Evolutionary conservation across 2,329 filamentous ascomycete species (phyloP), one percentile per base, ranked within the genome.

Genomic region (Diaporthe sp.): DNA sequence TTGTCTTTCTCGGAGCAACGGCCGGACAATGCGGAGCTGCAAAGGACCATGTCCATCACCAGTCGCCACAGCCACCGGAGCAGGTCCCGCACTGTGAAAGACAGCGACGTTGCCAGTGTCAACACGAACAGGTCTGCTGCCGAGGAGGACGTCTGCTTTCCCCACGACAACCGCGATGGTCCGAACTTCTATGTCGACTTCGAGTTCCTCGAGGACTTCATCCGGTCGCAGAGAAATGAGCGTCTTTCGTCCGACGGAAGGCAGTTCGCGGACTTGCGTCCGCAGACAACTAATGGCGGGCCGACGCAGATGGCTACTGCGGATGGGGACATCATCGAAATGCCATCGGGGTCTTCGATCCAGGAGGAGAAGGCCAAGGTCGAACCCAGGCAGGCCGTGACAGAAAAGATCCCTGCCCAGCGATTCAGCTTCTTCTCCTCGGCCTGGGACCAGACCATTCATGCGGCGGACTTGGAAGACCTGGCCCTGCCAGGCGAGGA

Each of bases 401-500:
- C 72, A 80, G 80, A 73, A 5, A 75, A 75, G n/a, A 79, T 78
- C 22, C 82, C 80, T n/a, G 80, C 81, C 19, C 84, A 85, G 51
- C 92, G 96, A 6, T 98, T 98, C 87, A 97, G 96, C 78, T 98
- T 98, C 86, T 99, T 99, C 85, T 98, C 96, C 0, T 98, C 97
- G 0, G 95, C 97, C 73, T 94, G 95, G 84, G 96, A 98, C 82
- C 96, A 95, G 70, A 98, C 96, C 1, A 95, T 98, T 77, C 96
- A 98, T 82, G 95, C 96, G 22, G 91, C 94, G 1, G 95, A 98
- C 79, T 90, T 99, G 77, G 95, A 95, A 28, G 96, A 96, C 80
- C 90, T 98, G 12, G 90, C 98, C 6, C 92, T 98, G 75, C 95
- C 96, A 2, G 96, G 95, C 12, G 97, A 98, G 83, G 94, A 94